Base-by-base conservation (phyloP, 345 rosid genomes). In the Eutrema heterophyllum region DNA sequence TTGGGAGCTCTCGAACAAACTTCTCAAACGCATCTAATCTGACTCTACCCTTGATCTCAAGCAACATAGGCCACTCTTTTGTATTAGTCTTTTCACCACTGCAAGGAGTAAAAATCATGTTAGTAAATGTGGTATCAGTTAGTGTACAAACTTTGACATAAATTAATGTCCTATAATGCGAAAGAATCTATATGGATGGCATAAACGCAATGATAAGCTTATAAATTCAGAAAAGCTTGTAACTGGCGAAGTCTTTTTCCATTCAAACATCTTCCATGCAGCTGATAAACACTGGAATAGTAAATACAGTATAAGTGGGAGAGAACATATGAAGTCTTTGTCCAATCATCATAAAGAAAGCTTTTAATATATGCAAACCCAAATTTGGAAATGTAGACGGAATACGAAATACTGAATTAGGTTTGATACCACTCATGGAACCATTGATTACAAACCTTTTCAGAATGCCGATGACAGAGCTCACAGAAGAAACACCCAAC, bases 11-110 rank as follows among this genome's bases (percentile, higher is more conserved):
- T 73, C 87, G 96, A 24, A 93, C 89, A 75, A 91, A 93, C 86
- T 88, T 93, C 80, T 89, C 97, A 73, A 93, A 93, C 21, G 98
- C 97, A 58, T 93, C 91, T 27, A 89, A 83, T 79, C 86, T 83
- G 27, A 93, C 98, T 81, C 96, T 85, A 46, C 98, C 98, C 78
- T 93, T 93, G 10, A 91, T 84, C 77, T 93, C 98, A 9, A 91
- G 79, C 45, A 63, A 54, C 68, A 70, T 68, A 49, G 86, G 80
- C 98, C 98, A 93, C n/a, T 81, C 90, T 73, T 84, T 80, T 0
- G 83, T 68, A 30, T 76, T 68, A 13, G 89, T 81, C 76, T 83
- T 89, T 64, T 91, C 96, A 6, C 97, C 97, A 62, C 98, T 93
- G 84, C 74, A 7, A 79, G 43, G 15, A 39, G 43, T 35, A 46